Percentiles rank a stretch among this genome's conserved stretches.
These are phyloP conservation scores for Gynostemma pentaphyllum DNA, from an alignment of 306 rosid species.

Conservation along the genomic window DNA sequence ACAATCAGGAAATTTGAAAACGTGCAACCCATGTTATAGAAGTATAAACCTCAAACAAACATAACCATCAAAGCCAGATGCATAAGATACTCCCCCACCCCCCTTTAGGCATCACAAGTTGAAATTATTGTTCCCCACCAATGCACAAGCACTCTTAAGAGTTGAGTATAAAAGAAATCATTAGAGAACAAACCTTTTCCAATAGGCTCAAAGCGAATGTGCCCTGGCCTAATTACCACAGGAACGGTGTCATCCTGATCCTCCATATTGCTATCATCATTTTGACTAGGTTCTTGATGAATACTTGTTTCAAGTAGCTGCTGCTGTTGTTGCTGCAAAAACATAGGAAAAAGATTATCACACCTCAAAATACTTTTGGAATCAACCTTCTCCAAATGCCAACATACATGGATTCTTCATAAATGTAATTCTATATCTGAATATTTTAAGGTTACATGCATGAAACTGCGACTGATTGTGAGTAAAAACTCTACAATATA, in stretches of 20 bases:
- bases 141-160: not conserved
- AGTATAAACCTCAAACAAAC: slow-evolving; percentile 1
- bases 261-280: slow-evolving; percentile 38
- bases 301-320: slow-evolving; percentile 25
- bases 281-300: slow-evolving; percentile 26
- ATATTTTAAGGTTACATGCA: not conserved
- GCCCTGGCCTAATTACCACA: slow-evolving; percentile 83
- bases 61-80: not conserved
- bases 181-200: slow-evolving; percentile 55
- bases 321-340: slow-evolving; percentile 38
- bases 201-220: slow-evolving; percentile 70
- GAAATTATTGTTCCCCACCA: not conserved
- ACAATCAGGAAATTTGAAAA: not conserved
- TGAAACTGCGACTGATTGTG: not conserved
- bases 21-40: not conserved
- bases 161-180: slow-evolving; percentile 4
- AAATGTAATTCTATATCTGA: not conserved
- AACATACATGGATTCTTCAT: not conserved
- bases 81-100: not conserved
- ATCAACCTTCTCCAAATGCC: not conserved
- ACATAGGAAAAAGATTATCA: slow-evolving; percentile 5
- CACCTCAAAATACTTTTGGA: not conserved
- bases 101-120: not conserved
- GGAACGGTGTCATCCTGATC: slow-evolving; percentile 59
- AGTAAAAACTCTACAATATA: not conserved